These are phyloP conservation scores for Trichoderma lentiforme DNA, from an alignment of 2,329 filamentous ascomycete genomes.

Conservation along the genomic window DNA sequence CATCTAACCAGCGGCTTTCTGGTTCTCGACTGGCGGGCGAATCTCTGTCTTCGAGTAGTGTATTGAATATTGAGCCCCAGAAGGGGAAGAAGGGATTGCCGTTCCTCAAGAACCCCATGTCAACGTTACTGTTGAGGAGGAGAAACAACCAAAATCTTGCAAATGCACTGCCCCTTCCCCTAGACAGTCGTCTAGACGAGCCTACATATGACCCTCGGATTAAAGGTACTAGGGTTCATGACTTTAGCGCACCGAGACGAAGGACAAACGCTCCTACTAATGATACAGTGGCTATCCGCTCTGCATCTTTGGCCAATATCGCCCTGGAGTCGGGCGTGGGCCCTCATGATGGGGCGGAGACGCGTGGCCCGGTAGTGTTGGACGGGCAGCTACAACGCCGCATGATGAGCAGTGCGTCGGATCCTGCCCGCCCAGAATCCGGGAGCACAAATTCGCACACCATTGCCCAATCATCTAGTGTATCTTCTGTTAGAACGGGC, in stretches of 20 bases:
- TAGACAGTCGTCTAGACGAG: constrained; percentile 40
- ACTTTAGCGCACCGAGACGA: constrained; percentile 60
- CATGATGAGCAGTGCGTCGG: constrained; percentile 32
- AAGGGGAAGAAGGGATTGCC: constrained; percentile 54
- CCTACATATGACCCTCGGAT: constrained; percentile 61
- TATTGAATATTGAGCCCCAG: constrained; percentile 33
- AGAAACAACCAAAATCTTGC: constrained; percentile 50
- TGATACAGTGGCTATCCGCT: constrained; percentile 20
- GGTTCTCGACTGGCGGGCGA: constrained; percentile 25
- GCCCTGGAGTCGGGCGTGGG: constrained; percentile 21
- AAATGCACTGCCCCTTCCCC: constrained; percentile 41
- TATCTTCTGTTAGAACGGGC: constrained; percentile 25
- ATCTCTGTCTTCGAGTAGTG: constrained; percentile 28
- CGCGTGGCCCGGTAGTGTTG: not conserved
- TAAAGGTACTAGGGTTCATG: constrained; percentile 61
- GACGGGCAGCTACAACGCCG: constrained; percentile 16
- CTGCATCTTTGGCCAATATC: constrained; percentile 19
- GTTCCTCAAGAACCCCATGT: constrained; percentile 59
- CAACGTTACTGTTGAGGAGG: constrained; percentile 55
- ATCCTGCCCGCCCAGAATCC: constrained; percentile 26
- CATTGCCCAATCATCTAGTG: constrained; percentile 28
- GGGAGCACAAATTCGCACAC: constrained; percentile 28
- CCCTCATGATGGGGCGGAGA: not conserved
- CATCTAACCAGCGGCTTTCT: constrained; percentile 41
- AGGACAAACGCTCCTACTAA: constrained; percentile 30